Percentiles rank a stretch among this genome's conserved stretches.
Conservation (phyloP, 2,329 filamentous ascomycete species). For the Pseudogymnoascus sp. region DNA sequence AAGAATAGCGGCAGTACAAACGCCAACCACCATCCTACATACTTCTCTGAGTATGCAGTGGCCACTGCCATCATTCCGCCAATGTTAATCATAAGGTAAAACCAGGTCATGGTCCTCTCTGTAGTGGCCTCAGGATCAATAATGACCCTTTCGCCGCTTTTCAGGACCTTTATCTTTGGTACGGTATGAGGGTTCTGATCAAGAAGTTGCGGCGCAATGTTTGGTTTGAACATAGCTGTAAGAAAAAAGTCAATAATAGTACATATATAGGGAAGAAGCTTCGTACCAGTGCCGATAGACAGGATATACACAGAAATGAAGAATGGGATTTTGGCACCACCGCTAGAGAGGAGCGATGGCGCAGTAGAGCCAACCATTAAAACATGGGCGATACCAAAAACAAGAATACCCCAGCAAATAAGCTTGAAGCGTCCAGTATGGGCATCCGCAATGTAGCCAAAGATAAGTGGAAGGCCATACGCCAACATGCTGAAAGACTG, state of each 20-base stretch:
- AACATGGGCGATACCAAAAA: constrained; percentile 53
- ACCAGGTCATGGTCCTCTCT: constrained; percentile 55
- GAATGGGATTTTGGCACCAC: constrained; percentile 30
- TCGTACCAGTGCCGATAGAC: constrained; percentile 27
- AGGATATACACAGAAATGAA: constrained; percentile 30
- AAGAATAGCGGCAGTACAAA: constrained; percentile 60
- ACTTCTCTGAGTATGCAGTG: constrained; percentile 35
- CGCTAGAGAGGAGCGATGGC: constrained; percentile 27
- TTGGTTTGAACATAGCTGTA: constrained; percentile 61
- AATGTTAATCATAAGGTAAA: constrained; percentile 64
- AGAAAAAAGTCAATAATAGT: neutral
- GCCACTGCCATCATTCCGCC: constrained; percentile 45
- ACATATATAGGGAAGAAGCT: constrained; percentile 12
- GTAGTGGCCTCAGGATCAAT: constrained; percentile 52
- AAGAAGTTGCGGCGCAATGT: constrained; percentile 56
- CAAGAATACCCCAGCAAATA: constrained; percentile 39
- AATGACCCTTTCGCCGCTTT: constrained; percentile 52
- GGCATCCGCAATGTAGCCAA: constrained; percentile 53
- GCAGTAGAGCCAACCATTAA: constrained; percentile 27
- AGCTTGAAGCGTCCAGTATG: constrained; percentile 57
- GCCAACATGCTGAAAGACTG: constrained; percentile 46
- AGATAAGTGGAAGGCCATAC: constrained; percentile 43
- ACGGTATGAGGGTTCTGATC: constrained; percentile 45
- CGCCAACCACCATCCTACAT: constrained; percentile 57
- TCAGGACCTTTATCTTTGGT: constrained; percentile 38